Evolutionary conservation across 1,139 yeast species (phyloP).

Genomic region (Candida freyschussii): DNA sequence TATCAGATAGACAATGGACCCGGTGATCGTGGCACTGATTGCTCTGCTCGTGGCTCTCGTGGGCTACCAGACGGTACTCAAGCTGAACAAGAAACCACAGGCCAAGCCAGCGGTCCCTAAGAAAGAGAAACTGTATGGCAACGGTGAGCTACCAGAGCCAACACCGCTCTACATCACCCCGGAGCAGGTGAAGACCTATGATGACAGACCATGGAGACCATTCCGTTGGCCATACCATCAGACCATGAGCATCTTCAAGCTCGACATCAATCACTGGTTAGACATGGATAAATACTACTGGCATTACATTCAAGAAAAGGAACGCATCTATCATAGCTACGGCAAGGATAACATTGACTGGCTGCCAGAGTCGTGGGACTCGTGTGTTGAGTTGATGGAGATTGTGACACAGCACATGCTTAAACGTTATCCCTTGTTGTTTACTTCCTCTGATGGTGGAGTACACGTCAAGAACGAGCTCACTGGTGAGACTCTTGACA

Average conservation of each 20-base stretch:
- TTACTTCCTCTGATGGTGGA: slow-evolving; percentile 48
- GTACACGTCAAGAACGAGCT: slow-evolving; percentile 52
- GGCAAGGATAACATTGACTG: slow-evolving; percentile 62
- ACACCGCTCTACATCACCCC: slow-evolving; percentile 62
- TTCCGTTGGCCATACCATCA: slow-evolving; percentile 79
- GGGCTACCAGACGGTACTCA: slow-evolving; percentile 10
- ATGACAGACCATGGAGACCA: slow-evolving; percentile 79
- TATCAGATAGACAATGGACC: slow-evolving; percentile 9
- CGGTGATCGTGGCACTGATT: slow-evolving; percentile 8
- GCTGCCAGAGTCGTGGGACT: slow-evolving; percentile 64
- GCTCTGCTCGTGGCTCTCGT: slow-evolving; percentile 7
- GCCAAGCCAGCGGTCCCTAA: slow-evolving; percentile 4
- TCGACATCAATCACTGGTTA: slow-evolving; percentile 70
- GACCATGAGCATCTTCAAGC: slow-evolving; percentile 68
- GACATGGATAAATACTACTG: slow-evolving; percentile 75
- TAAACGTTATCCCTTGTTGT: slow-evolving; percentile 56
- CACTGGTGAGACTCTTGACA: slow-evolving; percentile 57
- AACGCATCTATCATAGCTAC: slow-evolving; percentile 50
- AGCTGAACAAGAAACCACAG: slow-evolving; percentile 3
- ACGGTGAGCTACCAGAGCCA: slow-evolving; percentile 43
- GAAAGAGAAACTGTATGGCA: slow-evolving; percentile 25
- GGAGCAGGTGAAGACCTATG: slow-evolving; percentile 58
- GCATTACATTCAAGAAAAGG: slow-evolving; percentile 60
- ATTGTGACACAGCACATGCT: slow-evolving; percentile 55
- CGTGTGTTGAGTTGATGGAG: slow-evolving; percentile 61